These are phyloP conservation scores for Saprolegnia parasitica DNA, from an alignment of 352 stramenopile species.

Conservation along the genomic window DNA sequence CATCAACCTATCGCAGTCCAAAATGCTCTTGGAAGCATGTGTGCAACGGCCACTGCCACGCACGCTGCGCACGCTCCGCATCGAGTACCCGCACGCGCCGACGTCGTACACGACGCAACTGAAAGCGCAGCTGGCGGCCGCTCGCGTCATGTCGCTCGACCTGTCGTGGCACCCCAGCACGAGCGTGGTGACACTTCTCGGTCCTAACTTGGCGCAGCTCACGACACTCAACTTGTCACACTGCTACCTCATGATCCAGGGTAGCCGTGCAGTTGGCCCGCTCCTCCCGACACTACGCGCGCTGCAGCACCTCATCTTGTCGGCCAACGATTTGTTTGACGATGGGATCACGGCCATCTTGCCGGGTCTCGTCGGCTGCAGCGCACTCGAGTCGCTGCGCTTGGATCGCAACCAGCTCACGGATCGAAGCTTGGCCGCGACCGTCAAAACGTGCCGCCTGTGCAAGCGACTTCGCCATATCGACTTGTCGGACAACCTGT, in stretches of 20 bases:
- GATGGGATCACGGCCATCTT: neutral
- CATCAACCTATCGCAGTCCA: neutral
- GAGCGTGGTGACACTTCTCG: neutral
- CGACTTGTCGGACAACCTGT: conserved; percentile 7
- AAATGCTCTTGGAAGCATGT: conserved; percentile 2
- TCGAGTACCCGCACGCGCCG: conserved; percentile 1
- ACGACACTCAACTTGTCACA: neutral
- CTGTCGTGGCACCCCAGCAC: neutral
- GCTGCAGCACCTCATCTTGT: neutral
- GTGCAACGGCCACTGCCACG: neutral
- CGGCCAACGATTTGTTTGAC: conserved; percentile 8
- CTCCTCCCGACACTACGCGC: neutral
- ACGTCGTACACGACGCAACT: neutral
- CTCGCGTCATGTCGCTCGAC: neutral
- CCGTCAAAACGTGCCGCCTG: neutral
- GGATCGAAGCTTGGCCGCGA: neutral
- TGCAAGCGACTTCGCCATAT: neutral
- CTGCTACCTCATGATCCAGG: conserved; percentile 7
- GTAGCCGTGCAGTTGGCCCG: neutral
- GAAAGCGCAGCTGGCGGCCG: neutral
- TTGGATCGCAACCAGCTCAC: conserved; percentile 7
- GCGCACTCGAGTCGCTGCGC: neutral
- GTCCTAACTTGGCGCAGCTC: neutral
- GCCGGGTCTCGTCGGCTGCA: neutral
- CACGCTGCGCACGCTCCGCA: neutral